Conservation (phyloP, 345 rosid species). For the Populus ilicifolia region DNA sequence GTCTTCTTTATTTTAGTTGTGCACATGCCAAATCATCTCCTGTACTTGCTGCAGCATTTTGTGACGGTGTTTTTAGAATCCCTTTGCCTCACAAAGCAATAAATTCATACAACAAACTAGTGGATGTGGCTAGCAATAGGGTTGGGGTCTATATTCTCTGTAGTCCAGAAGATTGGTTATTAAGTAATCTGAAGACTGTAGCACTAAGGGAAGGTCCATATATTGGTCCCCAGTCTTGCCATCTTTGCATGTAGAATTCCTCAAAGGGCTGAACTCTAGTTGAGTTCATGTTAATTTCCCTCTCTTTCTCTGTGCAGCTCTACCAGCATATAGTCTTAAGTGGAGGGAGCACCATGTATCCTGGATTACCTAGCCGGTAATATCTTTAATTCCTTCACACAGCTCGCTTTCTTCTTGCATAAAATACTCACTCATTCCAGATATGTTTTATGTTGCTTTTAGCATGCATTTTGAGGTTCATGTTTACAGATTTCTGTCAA, state of each 20-base stretch:
- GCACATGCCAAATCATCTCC: not conserved
- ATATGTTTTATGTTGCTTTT: not conserved
- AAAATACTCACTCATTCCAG: not conserved
- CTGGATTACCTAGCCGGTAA: conserved; percentile 98
- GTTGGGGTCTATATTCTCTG: not conserved
- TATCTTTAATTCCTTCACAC: not conserved
- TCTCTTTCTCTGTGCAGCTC: conserved; percentile 50
- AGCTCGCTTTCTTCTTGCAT: not conserved
- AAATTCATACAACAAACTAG: not conserved
- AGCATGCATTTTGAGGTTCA: not conserved
- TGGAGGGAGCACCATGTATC: conserved; percentile 99
- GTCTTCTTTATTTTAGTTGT: not conserved
- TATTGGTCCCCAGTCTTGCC: not conserved
- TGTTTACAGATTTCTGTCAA: not conserved
- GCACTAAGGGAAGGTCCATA: not conserved
- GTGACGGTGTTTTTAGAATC: not conserved
- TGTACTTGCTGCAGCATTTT: not conserved
- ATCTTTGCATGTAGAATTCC: not conserved
- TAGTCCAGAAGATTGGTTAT: not conserved
- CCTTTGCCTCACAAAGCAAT: not conserved
- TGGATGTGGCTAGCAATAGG: not conserved
- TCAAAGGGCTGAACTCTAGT: not conserved
- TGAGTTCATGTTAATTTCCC: conserved; percentile 10
- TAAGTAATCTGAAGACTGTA: not conserved
- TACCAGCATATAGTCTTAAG: conserved; percentile 97